Percentiles rank a stretch among this genome's conserved stretches.
Evolutionary conservation across 2,329 filamentous ascomycete species (phyloP).

Genomic region (Fusarium virguliforme): DNA sequence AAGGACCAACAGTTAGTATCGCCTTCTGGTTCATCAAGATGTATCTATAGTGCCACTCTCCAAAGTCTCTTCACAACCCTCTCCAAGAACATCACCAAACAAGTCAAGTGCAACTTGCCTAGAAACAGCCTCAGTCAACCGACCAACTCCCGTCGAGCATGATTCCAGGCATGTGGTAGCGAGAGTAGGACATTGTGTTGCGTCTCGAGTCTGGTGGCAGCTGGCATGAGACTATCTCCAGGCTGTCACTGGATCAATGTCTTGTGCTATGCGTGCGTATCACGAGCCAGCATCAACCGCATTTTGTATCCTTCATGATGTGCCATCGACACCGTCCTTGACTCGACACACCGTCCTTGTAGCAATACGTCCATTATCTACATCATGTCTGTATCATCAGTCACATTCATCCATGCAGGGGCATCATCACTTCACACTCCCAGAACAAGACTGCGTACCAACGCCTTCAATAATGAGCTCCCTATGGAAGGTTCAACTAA

Average conservation of each 20-base stretch:
- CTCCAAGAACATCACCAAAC: background rate
- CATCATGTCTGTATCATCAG: background rate
- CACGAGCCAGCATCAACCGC: background rate
- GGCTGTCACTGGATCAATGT: background rate
- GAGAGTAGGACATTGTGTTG: background rate
- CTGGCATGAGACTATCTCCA: background rate
- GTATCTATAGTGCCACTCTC: background rate
- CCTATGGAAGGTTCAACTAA: conserved; percentile 33
- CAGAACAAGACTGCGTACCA: background rate
- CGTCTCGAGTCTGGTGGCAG: background rate
- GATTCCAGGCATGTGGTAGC: background rate
- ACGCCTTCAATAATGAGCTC: conserved; percentile 33
- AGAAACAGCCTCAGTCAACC: background rate
- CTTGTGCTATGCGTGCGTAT: background rate
- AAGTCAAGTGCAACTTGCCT: background rate
- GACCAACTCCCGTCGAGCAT: background rate
- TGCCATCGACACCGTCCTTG: background rate
- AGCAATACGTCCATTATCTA: too few species aligned
- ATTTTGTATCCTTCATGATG: background rate
- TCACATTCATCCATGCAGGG: background rate
- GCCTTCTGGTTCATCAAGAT: too few species aligned
- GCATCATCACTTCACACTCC: background rate
- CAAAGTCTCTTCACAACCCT: background rate
- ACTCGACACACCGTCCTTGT: too few species aligned
- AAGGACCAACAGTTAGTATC: too few species aligned